These are phyloP conservation scores for Epipyxis sp. DNA, from an alignment of 108 stramenopile genomes.

Conservation along the genomic window DNA sequence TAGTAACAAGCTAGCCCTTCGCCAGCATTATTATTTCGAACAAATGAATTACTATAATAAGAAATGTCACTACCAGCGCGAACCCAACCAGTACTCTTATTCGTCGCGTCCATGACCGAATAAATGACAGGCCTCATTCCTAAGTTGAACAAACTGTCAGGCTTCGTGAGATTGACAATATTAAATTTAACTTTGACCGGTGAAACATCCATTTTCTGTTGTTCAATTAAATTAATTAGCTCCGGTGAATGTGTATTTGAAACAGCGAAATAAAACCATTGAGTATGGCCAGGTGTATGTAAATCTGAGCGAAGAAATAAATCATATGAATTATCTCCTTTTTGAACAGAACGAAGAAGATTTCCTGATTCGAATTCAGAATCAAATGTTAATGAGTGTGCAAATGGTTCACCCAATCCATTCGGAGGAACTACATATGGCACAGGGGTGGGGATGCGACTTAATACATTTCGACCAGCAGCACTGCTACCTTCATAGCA, in stretches of 20 bases:
- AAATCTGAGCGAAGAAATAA: slow-evolving; percentile 57
- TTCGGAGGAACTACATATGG: slow-evolving; percentile 18
- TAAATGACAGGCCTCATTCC: slow-evolving; percentile 53
- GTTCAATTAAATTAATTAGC: neutral
- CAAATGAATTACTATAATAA: slow-evolving; percentile 32
- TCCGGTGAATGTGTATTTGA: slow-evolving; percentile 47
- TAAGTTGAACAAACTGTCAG: slow-evolving; percentile 53
- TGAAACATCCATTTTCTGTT: slow-evolving; percentile 9
- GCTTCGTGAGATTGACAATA: slow-evolving; percentile 51
- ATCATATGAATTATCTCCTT: slow-evolving; percentile 53
- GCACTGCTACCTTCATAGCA: neutral
- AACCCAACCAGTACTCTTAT: slow-evolving; percentile 48
- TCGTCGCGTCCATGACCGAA: neutral
- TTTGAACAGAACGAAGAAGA: slow-evolving; percentile 43
- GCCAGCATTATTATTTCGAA: slow-evolving; percentile 27
- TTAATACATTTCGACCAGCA: neutral
- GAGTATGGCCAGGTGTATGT: slow-evolving; percentile 51
- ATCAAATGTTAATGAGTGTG: slow-evolving; percentile 53
- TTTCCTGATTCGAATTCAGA: slow-evolving; percentile 59
- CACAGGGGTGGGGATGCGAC: slow-evolving; percentile 15
- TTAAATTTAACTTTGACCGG: slow-evolving; percentile 35
- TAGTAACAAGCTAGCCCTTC: slow-evolving; percentile 50
- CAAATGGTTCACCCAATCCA: slow-evolving; percentile 32
- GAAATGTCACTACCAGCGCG: slow-evolving; percentile 46
- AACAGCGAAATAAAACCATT: slow-evolving; percentile 69